Evolutionary conservation across 495 filamentous ascomycete genomes (phyloP), one percentile per base, ranked within the genome.

Genomic region (Penicillium desertorum): DNA sequence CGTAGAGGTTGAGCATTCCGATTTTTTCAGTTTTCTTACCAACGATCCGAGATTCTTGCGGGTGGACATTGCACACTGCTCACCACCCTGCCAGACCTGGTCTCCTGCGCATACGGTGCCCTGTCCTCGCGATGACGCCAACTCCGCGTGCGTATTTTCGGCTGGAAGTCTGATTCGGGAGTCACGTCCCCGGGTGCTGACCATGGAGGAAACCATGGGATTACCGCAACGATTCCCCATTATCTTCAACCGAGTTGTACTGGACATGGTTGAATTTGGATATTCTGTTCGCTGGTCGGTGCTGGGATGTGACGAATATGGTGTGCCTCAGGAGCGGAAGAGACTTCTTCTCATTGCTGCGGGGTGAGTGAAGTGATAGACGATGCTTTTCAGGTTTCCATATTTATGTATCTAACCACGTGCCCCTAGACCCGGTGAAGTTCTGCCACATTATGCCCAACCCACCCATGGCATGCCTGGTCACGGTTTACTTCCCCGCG

Each of bases 141-240:
- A 96, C 54, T 83, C 82, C 0, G 86, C 87, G 0, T 82, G 86
- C 1, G 71, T 93, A 0, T 92, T 88, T 61, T 83, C 84, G 0
- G 82, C 88, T 5, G 67, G 67, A 0, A 66, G 81, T 10, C 68
- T 94, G 0, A 68, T 96, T 1, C 63, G 77, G 17, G 81, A 79
- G 22, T 63, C 78, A 0, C 84, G 78, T 4, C 91, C 93, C 0
- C 78, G 91, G 0, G 57, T 96, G 0, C 83, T 89, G 2, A 98
- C 91, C 0, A 72, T 97, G 11, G 94, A 98, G 60, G 89, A 97
- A 58, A 96, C 93, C 0, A 84, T 81, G 45, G 92, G 91, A 0
- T 62, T 86, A 8, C 58, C 79, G 3, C 71, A 83, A 29, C 62
- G 77, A 2, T 68, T 81, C 3, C 77, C 81, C 27, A 54, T 72